Evolutionary conservation across 106 monocot species (phyloP).

Genomic region (Dendrobium nobile): DNA sequence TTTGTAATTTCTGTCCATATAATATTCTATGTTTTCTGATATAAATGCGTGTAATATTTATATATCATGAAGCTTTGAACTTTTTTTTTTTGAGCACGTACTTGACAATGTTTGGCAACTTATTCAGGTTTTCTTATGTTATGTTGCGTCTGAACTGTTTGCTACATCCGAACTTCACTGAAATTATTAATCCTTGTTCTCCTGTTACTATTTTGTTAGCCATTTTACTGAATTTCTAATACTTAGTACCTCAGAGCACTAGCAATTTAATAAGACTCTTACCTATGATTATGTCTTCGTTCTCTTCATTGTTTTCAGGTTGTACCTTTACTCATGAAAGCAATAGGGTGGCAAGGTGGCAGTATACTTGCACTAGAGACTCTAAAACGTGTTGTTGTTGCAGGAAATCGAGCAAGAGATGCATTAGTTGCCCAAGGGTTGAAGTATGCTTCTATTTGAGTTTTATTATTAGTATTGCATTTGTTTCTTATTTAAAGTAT

Average conservation of each 20-base stretch:
- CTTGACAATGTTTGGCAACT: neutral
- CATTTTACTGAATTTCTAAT: neutral
- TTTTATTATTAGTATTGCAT: neutral
- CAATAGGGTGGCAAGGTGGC: conserved; percentile 99
- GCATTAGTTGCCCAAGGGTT: conserved; percentile 98
- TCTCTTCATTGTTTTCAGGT: conserved; percentile 40
- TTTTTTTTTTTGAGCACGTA: neutral
- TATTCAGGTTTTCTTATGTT: neutral
- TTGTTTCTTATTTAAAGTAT: neutral
- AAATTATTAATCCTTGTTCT: neutral
- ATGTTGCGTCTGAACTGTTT: neutral
- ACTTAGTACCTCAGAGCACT: neutral
- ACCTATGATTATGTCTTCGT: neutral
- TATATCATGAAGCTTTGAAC: neutral
- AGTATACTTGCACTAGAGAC: conserved; percentile 95
- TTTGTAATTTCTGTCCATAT: neutral
- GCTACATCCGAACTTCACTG: neutral
- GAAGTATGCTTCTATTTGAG: conserved; percentile 49
- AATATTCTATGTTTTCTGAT: neutral
- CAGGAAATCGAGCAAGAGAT: conserved; percentile 98
- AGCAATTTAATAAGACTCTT: neutral
- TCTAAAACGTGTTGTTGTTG: conserved; percentile 94
- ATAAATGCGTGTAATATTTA: neutral
- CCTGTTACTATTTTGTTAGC: neutral
- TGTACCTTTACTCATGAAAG: conserved; percentile 99